Percentiles rank a stretch among this genome's conserved stretches.
Conservation (phyloP, 345 rosid genomes). For the Citrus mangshanensis region DNA sequence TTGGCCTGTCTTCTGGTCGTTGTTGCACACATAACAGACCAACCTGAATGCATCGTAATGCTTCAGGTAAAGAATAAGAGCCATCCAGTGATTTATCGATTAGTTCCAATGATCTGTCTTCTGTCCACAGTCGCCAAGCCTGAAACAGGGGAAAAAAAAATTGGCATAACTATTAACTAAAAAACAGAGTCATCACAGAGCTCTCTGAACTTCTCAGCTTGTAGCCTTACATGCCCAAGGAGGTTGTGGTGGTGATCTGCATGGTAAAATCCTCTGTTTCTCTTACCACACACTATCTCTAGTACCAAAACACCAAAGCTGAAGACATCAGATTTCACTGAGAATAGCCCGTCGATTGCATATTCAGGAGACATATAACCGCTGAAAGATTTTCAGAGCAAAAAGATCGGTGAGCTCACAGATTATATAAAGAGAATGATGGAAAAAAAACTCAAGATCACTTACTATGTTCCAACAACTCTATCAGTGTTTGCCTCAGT, state of each 20-base stretch:
- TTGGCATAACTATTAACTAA: neutral
- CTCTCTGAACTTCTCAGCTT: neutral
- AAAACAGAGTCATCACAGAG: neutral
- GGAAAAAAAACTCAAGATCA: neutral
- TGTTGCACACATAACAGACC: neutral
- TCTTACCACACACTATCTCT: neutral
- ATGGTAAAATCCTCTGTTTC: neutral
- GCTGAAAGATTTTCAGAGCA: neutral
- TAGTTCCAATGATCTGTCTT: conserved; percentile 23
- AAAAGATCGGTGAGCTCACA: neutral
- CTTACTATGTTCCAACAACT: neutral
- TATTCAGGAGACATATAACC: neutral
- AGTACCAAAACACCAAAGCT: neutral
- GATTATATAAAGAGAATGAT: neutral
- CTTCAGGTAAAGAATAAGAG: neutral
- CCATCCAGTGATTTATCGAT: conserved; percentile 16
- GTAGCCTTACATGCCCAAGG: neutral
- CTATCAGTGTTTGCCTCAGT: neutral
- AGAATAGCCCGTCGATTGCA: neutral
- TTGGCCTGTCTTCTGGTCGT: neutral
- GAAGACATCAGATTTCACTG: neutral
- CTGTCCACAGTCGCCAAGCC: conserved; percentile 42
- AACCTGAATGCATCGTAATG: neutral
- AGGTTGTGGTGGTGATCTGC: neutral
- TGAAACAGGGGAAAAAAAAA: conserved; percentile 1